Evolutionary conservation across 1,139 yeast species (phyloP).

Genomic region (Yamadazyma diddensiae): DNA sequence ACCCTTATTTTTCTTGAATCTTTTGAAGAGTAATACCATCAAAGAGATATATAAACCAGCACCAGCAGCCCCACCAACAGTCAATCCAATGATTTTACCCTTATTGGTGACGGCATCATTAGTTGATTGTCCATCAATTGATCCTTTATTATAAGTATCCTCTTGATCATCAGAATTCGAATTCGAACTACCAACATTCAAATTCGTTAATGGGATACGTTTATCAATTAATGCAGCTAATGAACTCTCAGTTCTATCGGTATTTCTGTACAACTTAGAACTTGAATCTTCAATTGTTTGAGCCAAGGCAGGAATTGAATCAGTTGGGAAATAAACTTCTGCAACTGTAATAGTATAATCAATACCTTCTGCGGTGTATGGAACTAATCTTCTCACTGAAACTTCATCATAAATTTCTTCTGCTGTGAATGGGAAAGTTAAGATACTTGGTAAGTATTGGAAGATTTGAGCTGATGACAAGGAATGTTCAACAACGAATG

Average conservation of each 20-base stretch:
- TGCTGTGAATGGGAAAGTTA: constrained; percentile 49
- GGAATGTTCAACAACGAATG: constrained; percentile 65
- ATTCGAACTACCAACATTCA: constrained; percentile 23
- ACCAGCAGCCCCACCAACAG: constrained; percentile 70
- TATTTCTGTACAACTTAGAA: constrained; percentile 51
- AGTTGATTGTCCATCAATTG: constrained; percentile 31
- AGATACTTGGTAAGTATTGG: constrained; percentile 60
- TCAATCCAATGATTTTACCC: constrained; percentile 53
- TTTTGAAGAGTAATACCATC: constrained; percentile 44
- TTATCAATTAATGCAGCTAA: constrained; percentile 61
- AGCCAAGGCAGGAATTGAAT: constrained; percentile 43
- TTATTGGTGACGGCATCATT: constrained; percentile 21
- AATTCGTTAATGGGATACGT: constrained; percentile 59
- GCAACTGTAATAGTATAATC: constrained; percentile 71
- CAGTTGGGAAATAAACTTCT: constrained; percentile 67
- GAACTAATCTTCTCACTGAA: constrained; percentile 60
- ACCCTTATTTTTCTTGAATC: constrained; percentile 33
- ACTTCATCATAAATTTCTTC: constrained; percentile 34
- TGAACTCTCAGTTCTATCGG: constrained; percentile 42
- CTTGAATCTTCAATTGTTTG: constrained; percentile 36
- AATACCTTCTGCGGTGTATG: constrained; percentile 52
- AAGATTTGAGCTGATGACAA: constrained; percentile 74
- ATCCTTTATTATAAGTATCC: constrained; percentile 38
- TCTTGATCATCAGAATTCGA: constrained; percentile 29
- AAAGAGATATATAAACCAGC: constrained; percentile 54